Conservation (phyloP, 139 green algal genomes). For the Nannochloris sp. region DNA sequence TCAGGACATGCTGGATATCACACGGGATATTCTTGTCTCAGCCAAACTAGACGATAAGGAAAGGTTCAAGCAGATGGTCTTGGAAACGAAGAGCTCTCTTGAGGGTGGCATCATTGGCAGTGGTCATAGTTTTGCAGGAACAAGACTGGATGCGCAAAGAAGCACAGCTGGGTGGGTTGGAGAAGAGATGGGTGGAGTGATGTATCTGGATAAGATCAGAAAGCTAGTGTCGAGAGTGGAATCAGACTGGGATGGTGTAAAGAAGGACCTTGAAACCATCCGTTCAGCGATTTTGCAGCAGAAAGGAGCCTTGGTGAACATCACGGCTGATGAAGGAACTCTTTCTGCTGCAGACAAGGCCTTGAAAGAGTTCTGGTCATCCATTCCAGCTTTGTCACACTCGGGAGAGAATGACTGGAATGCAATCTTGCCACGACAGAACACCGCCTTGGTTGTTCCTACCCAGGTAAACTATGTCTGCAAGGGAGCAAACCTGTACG, state of each 20-base stretch:
- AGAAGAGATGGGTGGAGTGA: slow-evolving; percentile 85
- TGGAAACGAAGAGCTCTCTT: slow-evolving; percentile 81
- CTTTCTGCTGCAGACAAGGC: slow-evolving; percentile 45
- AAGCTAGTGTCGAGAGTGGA: slow-evolving; percentile 76
- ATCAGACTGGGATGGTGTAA: slow-evolving; percentile 70
- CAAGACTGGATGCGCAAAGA: slow-evolving; percentile 78
- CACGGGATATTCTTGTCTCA: slow-evolving; percentile 72
- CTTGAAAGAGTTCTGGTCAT: slow-evolving; percentile 65
- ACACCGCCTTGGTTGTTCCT: slow-evolving; percentile 87
- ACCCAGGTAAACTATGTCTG: slow-evolving; percentile 99
- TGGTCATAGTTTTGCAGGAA: slow-evolving; percentile 76
- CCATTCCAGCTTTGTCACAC: slow-evolving; percentile 50
- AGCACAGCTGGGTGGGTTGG: slow-evolving; percentile 66
- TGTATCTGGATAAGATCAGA: slow-evolving; percentile 84
- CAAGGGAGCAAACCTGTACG: slow-evolving; percentile 94
- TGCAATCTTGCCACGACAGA: slow-evolving; percentile 41
- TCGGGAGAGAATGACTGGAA: slow-evolving; percentile 19
- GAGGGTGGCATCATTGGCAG: slow-evolving; percentile 67
- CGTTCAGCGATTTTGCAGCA: slow-evolving; percentile 56
- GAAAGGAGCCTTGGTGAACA: slow-evolving; percentile 81
- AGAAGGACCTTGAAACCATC: slow-evolving; percentile 60
- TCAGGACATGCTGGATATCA: slow-evolving; percentile 78
- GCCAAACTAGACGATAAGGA: slow-evolving; percentile 76
- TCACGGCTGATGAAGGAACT: slow-evolving; percentile 80
- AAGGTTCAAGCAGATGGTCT: slow-evolving; percentile 91